These are phyloP conservation scores for Thecaphora thlaspeos DNA, from an alignment of 1,284 basidiomycete species.

Conservation along the genomic window DNA sequence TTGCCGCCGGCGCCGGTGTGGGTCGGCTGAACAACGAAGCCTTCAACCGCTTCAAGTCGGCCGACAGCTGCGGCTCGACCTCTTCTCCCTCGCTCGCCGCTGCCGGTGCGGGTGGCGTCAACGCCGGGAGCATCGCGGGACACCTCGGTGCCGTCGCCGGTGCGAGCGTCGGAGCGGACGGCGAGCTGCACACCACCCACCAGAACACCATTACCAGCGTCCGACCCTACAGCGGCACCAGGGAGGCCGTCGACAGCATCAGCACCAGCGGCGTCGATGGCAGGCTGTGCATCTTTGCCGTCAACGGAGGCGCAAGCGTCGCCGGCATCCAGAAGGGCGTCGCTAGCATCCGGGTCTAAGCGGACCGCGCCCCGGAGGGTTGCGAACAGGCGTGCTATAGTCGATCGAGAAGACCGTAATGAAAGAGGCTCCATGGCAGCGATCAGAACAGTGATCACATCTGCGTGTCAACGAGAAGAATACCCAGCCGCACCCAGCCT, in stretches of 20 bases:
- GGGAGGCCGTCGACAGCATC: constrained; percentile 67
- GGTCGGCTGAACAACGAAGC: constrained; percentile 90
- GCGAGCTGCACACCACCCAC: constrained; percentile 71
- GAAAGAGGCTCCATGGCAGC: no score
- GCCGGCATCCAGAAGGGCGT: constrained; percentile 44
- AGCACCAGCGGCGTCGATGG: constrained; percentile 95
- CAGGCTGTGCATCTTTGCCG: constrained; percentile 86
- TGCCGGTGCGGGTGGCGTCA: constrained; percentile 1
- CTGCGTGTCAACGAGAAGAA: no score
- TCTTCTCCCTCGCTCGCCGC: constrained; percentile 52
- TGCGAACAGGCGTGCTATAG: constrained; percentile 2
- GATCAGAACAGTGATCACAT: no score
- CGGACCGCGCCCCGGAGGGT: not conserved
- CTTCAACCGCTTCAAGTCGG: constrained; percentile 90
- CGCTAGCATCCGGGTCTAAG: constrained; percentile 35
- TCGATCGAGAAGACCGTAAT: not conserved
- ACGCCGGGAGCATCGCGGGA: constrained; percentile 63
- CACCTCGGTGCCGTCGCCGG: constrained; percentile 64
- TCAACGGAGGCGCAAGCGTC: constrained; percentile 59
- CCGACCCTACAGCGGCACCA: constrained; percentile 58
- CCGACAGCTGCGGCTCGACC: constrained; percentile 75
- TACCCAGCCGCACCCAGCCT: no score
- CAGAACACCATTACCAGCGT: constrained; percentile 94
- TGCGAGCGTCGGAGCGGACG: constrained; percentile 69
- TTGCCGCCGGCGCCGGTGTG: constrained; percentile 58